Evolutionary conservation across 192 early-diverging fungal genomes (phyloP).

Genomic region (Backusella tarrabulga): DNA sequence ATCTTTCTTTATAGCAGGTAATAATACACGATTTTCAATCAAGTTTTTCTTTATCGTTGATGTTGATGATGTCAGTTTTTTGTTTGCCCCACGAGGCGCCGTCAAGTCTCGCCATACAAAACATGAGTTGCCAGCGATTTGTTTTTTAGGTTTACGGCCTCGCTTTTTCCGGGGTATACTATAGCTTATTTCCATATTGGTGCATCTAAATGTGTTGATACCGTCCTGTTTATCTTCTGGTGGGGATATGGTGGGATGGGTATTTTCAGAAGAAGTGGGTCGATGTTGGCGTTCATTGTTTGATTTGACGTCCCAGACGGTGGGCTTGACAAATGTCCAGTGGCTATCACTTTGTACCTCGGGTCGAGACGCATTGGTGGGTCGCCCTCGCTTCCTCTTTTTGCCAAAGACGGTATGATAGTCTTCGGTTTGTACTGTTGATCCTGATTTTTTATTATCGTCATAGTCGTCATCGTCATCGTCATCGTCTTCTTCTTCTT

Average conservation of each 20-base stretch:
- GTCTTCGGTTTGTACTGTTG: neutral
- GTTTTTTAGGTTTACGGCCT: constrained; percentile 31
- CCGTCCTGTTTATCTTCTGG: constrained; percentile 1
- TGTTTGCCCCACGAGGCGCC: constrained; percentile 10
- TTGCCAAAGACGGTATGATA: constrained; percentile 5
- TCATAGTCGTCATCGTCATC: neutral
- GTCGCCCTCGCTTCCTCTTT: constrained; percentile 23
- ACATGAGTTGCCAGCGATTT: constrained; percentile 30
- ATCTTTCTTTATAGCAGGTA: neutral
- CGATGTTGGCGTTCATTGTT: neutral
- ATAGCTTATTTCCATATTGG: constrained; percentile 16
- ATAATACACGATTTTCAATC: neutral
- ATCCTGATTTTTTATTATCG: neutral
- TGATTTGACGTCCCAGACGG: constrained; percentile 27
- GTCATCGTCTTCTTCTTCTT: neutral
- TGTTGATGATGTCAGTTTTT: neutral
- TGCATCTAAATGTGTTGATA: constrained; percentile 17
- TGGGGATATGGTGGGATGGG: neutral
- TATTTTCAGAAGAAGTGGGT: neutral
- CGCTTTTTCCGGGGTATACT: constrained; percentile 32
- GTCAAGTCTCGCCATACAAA: constrained; percentile 34
- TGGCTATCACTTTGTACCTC: constrained; percentile 19
- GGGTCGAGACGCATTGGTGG: constrained; percentile 15
- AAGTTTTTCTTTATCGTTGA: neutral
- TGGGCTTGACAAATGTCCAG: constrained; percentile 29